Percentiles rank a stretch among this genome's conserved stretches.
phyloP scores from a whole-genome alignment of 2,329 filamentous ascomycete genomes.

The Byssochlamys sp. region DNA sequence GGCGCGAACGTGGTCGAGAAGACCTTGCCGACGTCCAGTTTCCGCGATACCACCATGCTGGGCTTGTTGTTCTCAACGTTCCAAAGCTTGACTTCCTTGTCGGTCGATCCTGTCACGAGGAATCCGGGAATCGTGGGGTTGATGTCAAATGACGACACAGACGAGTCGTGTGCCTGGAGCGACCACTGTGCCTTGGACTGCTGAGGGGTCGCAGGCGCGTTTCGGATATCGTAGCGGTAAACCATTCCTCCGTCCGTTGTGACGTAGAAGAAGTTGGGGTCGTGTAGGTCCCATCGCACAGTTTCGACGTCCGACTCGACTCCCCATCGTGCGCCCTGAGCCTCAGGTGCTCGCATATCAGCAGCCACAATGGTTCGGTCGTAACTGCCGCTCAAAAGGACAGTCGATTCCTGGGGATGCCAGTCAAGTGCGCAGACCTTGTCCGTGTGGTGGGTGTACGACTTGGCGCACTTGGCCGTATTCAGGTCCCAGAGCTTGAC shows the following conservation, averaged over 20 bases:
- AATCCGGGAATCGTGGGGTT: constrained; percentile 84
- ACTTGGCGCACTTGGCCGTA: constrained; percentile 86
- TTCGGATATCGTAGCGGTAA: constrained; percentile 82
- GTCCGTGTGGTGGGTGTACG: constrained; percentile 89
- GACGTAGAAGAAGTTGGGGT: constrained; percentile 87
- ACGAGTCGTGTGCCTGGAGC: constrained; percentile 87
- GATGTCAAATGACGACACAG: constrained; percentile 83
- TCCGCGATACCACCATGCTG: constrained; percentile 80
- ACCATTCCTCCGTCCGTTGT: constrained; percentile 86
- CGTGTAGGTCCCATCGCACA: constrained; percentile 85
- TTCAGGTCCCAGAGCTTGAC: constrained; percentile 96
- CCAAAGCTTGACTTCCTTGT: constrained; percentile 95
- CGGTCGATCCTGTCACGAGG: constrained; percentile 84
- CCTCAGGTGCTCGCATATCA: constrained; percentile 87
- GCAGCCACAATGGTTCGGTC: constrained; percentile 88
- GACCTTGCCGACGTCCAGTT: constrained; percentile 87
- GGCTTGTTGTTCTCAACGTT: constrained; percentile 74
- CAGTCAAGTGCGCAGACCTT: constrained; percentile 95
- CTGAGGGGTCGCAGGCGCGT: constrained; percentile 61
- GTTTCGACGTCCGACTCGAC: constrained; percentile 94
- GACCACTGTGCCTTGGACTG: constrained; percentile 83
- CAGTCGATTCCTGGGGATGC: constrained; percentile 78
- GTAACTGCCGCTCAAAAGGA: constrained; percentile 86
- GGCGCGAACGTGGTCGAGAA: constrained; percentile 87
- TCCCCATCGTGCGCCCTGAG: constrained; percentile 73